These are phyloP conservation scores for Speleostelium caveatum DNA, from an alignment of 78 protist genomes.

Conservation along the genomic window DNA sequence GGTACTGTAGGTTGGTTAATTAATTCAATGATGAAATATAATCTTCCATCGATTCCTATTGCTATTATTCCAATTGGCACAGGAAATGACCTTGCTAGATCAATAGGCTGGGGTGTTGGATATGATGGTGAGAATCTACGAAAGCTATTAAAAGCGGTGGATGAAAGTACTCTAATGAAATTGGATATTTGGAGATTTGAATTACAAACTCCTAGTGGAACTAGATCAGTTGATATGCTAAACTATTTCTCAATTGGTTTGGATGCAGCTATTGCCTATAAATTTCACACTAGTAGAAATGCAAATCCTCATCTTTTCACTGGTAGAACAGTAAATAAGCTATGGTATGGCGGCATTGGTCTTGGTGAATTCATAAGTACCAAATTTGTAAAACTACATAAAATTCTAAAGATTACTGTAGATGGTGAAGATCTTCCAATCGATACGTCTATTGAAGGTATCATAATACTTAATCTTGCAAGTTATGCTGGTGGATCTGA, in stretches of 20 bases:
- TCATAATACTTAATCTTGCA: conserved; percentile 36
- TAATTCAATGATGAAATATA: conserved; percentile 28
- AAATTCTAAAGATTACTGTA: conserved; percentile 4
- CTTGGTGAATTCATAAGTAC: conserved; percentile 56
- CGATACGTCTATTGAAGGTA: conserved; percentile 44
- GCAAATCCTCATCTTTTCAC: conserved; percentile 75
- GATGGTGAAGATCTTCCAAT: conserved; percentile 1
- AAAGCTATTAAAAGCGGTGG: conserved; percentile 5
- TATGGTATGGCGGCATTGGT: conserved; percentile 81
- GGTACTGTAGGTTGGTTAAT: conserved; percentile 96
- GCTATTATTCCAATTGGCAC: conserved; percentile 93
- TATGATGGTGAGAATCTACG: conserved; percentile 68
- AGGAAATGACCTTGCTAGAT: conserved; percentile 95
- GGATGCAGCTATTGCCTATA: conserved; percentile 85
- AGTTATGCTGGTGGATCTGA: conserved; percentile 64
- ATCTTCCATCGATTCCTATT: conserved; percentile 53
- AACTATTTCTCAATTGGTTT: conserved; percentile 90
- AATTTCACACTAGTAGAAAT: conserved; percentile 80
- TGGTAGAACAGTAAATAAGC: conserved; percentile 62
- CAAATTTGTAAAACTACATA: background rate
- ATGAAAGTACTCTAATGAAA: background rate
- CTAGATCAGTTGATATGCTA: conserved; percentile 34
- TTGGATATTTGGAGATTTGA: conserved; percentile 69
- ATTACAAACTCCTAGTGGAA: background rate
- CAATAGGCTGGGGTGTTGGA: conserved; percentile 92